Evolutionary conservation across 306 rosid species (phyloP).

Genomic region (Dryas alaskensis): DNA sequence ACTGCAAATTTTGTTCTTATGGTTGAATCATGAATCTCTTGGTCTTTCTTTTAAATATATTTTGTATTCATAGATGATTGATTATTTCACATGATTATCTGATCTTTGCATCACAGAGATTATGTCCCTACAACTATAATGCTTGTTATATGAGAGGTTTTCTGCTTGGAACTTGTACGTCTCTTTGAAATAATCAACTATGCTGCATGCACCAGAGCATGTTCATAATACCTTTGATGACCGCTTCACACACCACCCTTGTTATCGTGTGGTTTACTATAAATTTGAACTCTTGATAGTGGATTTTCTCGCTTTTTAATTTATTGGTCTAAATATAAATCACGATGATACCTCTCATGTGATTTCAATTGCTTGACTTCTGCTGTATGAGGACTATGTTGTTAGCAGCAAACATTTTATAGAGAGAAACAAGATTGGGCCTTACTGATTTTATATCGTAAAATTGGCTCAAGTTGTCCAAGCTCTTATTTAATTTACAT

Average conservation of each 20-base stretch:
- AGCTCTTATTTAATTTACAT: background rate
- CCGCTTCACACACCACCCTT: background rate
- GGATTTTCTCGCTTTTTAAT: background rate
- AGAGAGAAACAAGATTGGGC: background rate
- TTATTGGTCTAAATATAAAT: background rate
- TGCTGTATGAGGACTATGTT: background rate
- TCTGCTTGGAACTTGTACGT: background rate
- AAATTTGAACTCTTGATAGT: background rate
- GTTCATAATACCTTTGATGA: background rate
- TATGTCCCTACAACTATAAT: background rate
- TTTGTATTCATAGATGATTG: background rate
- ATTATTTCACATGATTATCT: background rate
- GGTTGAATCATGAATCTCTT: background rate
- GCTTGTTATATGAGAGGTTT: background rate
- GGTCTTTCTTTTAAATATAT: no score
- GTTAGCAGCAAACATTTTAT: background rate
- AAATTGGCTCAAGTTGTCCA: background rate
- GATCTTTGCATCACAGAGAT: background rate
- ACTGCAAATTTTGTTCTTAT: background rate
- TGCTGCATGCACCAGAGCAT: background rate
- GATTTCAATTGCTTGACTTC: background rate
- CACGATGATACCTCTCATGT: background rate
- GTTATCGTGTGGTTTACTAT: background rate
- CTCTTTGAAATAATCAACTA: background rate
- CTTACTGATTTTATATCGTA: background rate